Percentiles rank a stretch among this genome's conserved stretches.
Evolutionary conservation across 2,329 filamentous ascomycete species (phyloP).

Genomic region (Hypoxylon sp.): DNA sequence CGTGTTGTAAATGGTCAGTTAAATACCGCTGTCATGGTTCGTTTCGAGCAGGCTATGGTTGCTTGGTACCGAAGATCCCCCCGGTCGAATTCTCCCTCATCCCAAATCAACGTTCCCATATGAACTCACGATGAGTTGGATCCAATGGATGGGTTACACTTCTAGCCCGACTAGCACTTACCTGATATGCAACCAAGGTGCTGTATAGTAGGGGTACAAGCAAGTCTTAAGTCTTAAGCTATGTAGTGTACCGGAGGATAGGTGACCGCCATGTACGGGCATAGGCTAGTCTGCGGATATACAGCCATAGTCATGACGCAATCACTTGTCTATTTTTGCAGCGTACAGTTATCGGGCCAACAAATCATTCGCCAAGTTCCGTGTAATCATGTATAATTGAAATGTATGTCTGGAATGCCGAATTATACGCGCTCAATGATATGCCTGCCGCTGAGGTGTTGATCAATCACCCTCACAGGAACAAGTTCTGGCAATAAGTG

Average conservation of each 20-base stretch:
- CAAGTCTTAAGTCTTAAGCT: constrained; percentile 27
- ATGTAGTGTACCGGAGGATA: constrained; percentile 45
- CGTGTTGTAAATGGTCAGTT: constrained; percentile 2
- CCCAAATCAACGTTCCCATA: constrained; percentile 22
- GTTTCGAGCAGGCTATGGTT: constrained; percentile 19
- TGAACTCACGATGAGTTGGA: constrained; percentile 22
- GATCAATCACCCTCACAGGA: constrained; percentile 30
- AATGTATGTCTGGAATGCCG: constrained; percentile 18
- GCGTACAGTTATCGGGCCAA: constrained; percentile 21
- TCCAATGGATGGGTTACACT: constrained; percentile 27
- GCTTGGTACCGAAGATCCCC: constrained; percentile 27
- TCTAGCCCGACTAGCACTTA: constrained; percentile 9
- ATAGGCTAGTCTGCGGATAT: constrained; percentile 36
- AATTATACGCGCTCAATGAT: constrained; percentile 30
- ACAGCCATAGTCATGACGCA: constrained; percentile 50
- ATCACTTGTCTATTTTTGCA: constrained; percentile 34
- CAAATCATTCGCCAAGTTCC: constrained; percentile 26
- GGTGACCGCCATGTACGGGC: constrained; percentile 38
- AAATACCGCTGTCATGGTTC: constrained; percentile 8
- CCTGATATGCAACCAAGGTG: constrained; percentile 21
- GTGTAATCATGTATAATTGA: constrained; percentile 29
- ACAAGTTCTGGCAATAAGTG: constrained; percentile 25
- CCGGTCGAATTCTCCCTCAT: constrained; percentile 25
- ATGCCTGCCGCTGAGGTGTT: constrained; percentile 30
- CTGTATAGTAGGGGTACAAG: constrained; percentile 18